These are phyloP conservation scores for Letharia lupina DNA, from an alignment of 495 filamentous ascomycete genomes.

Conservation along the genomic window DNA sequence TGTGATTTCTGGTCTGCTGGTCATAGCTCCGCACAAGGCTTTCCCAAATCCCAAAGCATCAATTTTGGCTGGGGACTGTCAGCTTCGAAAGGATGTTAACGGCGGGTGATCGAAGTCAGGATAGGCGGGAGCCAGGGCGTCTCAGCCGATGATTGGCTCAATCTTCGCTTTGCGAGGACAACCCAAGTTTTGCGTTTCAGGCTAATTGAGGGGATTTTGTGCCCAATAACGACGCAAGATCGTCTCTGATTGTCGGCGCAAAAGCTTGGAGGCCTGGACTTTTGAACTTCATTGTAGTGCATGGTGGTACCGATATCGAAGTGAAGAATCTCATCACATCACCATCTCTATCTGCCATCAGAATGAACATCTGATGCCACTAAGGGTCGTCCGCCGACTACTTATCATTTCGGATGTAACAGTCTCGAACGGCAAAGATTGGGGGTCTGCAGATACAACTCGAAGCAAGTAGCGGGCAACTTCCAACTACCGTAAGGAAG, in stretches of 20 bases:
- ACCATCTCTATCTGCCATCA: not conserved
- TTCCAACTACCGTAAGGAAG: not conserved
- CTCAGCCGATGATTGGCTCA: not conserved
- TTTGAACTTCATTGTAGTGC: not conserved
- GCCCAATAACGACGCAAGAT: not conserved
- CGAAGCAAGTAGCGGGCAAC: not conserved
- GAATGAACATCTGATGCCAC: not conserved
- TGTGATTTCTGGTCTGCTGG: not conserved
- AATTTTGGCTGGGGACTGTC: not conserved
- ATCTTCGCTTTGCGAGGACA: not conserved
- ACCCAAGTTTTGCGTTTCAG: not conserved
- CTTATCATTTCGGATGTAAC: not conserved
- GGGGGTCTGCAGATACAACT: not conserved
- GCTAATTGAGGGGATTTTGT: not conserved
- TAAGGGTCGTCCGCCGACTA: not conserved
- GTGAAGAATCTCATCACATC: not conserved
- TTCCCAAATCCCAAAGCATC: not conserved
- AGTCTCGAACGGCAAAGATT: not conserved
- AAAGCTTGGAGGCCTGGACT: not conserved
- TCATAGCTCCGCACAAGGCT: not conserved
- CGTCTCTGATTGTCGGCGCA: not conserved
- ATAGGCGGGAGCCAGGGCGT: not conserved
- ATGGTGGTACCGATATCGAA: no score
- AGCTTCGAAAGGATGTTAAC: not conserved
- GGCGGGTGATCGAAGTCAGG: not conserved